Conservation (phyloP, 805 yeast genomes). For the Peterozyma xylosa region DNA sequence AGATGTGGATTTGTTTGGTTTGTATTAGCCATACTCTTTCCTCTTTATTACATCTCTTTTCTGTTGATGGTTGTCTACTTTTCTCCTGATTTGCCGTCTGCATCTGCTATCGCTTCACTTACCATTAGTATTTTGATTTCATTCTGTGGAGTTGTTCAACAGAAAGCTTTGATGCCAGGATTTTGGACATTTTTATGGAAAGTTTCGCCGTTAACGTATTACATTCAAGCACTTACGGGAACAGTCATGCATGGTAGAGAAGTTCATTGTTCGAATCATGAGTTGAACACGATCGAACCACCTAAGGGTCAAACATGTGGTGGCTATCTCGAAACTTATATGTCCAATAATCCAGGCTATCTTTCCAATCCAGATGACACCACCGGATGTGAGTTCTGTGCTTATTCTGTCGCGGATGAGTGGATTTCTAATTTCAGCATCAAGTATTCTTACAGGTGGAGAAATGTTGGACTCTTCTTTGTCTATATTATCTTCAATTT, state of each 20-base stretch:
- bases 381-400: slow-evolving; percentile 15
- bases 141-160: slow-evolving; percentile 37
- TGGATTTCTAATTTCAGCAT: slow-evolving; percentile 11
- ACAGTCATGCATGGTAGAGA: slow-evolving; percentile 29
- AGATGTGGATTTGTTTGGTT: slow-evolving; percentile 28
- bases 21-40: slow-evolving; percentile 23
- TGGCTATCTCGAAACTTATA: slow-evolving; percentile 27
- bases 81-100: slow-evolving; percentile 35
- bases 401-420: slow-evolving; percentile 13
- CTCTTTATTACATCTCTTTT: slow-evolving; percentile 21
- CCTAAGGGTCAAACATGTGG: slow-evolving; percentile 44
- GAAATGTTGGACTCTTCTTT: slow-evolving; percentile 20
- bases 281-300: slow-evolving; percentile 30
- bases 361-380: slow-evolving; percentile 22
- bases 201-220: slow-evolving; percentile 40
- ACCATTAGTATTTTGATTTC: slow-evolving; percentile 24
- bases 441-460: slow-evolving; percentile 14
- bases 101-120: slow-evolving; percentile 31
- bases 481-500: slow-evolving; percentile 44
- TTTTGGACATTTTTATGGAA: slow-evolving; percentile 43
- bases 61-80: slow-evolving; percentile 32
- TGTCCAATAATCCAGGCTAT: slow-evolving; percentile 37
- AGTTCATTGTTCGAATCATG: slow-evolving; percentile 28
- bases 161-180: slow-evolving; percentile 32
- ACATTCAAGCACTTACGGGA: slow-evolving; percentile 33